These are phyloP conservation scores for Trametes pubescens DNA, from an alignment of 1,284 basidiomycete species.

Conservation along the genomic window DNA sequence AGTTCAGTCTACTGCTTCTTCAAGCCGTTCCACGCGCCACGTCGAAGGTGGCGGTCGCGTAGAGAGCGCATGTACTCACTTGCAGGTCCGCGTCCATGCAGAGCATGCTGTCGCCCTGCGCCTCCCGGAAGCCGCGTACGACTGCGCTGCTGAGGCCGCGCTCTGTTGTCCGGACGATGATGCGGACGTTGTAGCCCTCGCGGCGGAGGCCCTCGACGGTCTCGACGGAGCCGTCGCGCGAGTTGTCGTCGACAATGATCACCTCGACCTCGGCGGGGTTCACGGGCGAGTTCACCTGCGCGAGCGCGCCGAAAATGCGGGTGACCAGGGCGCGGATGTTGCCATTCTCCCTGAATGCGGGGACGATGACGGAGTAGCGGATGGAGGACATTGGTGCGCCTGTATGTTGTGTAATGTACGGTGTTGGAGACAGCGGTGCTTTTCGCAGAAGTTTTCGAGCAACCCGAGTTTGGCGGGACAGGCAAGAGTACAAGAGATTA, in stretches of 20 bases:
- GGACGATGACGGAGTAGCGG: conserved; percentile 53
- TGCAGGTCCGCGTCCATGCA: conserved; percentile 57
- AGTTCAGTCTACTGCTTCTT: not conserved
- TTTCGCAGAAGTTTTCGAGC: conserved; percentile 2
- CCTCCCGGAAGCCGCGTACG: conserved; percentile 52
- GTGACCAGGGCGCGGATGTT: conserved; percentile 53
- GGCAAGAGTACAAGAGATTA: conserved; percentile 11
- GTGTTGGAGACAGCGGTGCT: not conserved
- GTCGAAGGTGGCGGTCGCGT: not conserved
- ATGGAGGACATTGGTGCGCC: conserved; percentile 34
- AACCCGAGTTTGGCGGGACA: conserved; percentile 26
- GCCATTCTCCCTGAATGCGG: conserved; percentile 54
- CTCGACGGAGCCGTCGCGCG: conserved; percentile 53
- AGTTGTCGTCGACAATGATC: conserved; percentile 58
- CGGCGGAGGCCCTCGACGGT: conserved; percentile 47
- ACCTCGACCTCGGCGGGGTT: conserved; percentile 47
- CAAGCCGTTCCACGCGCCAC: not conserved
- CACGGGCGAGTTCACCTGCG: conserved; percentile 41
- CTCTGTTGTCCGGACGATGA: conserved; percentile 51
- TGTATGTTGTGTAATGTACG: not conserved
- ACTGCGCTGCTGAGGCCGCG: conserved; percentile 53
- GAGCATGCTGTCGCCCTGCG: conserved; percentile 49
- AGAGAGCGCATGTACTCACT: conserved; percentile 28
- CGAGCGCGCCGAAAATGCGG: conserved; percentile 46
- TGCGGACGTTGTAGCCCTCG: conserved; percentile 52